Conservation (phyloP, 495 filamentous ascomycete genomes). For the Staphylotrichum tortipilum region DNA sequence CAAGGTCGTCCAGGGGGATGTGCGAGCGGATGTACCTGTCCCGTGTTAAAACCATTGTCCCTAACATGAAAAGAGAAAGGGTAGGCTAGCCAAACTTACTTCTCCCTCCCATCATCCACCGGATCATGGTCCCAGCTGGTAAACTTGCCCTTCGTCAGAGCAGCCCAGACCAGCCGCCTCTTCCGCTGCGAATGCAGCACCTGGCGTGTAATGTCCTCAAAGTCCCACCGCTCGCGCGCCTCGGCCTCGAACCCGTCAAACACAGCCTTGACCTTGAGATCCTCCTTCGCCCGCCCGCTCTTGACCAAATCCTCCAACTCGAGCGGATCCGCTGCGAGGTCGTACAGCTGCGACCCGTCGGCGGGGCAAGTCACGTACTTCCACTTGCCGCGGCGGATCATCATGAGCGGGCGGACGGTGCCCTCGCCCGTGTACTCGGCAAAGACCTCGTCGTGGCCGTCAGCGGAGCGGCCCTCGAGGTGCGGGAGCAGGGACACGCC, state of each 20-base stretch:
- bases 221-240: constrained; percentile 61
- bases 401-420: constrained; percentile 76
- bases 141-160: constrained; percentile 60
- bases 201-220: constrained; percentile 57
- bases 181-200: constrained; percentile 65
- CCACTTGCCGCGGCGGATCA: constrained; percentile 76
- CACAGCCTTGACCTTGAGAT: constrained; percentile 38
- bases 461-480: constrained; percentile 50
- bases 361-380: constrained; percentile 76
- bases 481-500: constrained; percentile 65
- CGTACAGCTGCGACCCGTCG: constrained; percentile 71
- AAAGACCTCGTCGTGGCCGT: constrained; percentile 61
- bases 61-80: not conserved
- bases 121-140: constrained; percentile 74
- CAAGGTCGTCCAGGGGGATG: constrained; percentile 59
- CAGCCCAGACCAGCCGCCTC: constrained; percentile 62
- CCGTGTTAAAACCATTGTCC: not conserved
- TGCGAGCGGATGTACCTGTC: constrained; percentile 57
- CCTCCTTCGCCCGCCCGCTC: constrained; percentile 26
- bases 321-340: constrained; percentile 61
- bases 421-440: constrained; percentile 88
- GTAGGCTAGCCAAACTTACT: constrained; percentile 45
- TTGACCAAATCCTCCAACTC: constrained; percentile 61
- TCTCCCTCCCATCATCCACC: constrained; percentile 57
- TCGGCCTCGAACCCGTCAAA: constrained; percentile 57